Evolutionary conservation across 305 asterid species (phyloP), one percentile per base, ranked within the genome.

Genomic region (Rubia occidens): DNA sequence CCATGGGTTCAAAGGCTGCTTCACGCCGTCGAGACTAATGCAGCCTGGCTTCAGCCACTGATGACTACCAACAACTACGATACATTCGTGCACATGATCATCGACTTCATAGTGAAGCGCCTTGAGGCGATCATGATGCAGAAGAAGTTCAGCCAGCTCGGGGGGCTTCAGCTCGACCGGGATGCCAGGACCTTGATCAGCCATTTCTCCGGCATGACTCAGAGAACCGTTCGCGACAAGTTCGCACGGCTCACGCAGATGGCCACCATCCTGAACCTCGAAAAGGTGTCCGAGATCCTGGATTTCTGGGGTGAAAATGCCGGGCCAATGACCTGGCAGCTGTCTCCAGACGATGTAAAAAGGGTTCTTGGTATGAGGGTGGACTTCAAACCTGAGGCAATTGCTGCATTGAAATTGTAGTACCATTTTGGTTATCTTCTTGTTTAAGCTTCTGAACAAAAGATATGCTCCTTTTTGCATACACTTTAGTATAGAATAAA

Each of bases 241-340:
- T 89, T 89, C 64, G 82, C 96, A 18, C 90, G 98, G 61, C 85
- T 91, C 47, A 91, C 98, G 10, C 96, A 89, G 85, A 91, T 91
- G 98, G 98, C 98, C 53, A 89, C 95, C 44, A 87, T 91, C 72
- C 81, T 91, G 20, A 91, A 91, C 84, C 75, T 91, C 78, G 98
- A 89, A 79, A 91, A 89, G 73, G 98, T 92, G 35, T 89, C 93
- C 0, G 98, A 92, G 80, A 92, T 92, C 75, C 80, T 92, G 79
- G 98, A 92, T 80, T 92, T 92, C 89, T 89, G 98, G 98, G 95
- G 98, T 44, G 98, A 92, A 82, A 89, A 92, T 77, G 83, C 96
- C 5, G 96, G 96, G 75, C 96, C 96, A 67, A 88, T 92, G 96
- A 89, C 98, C 39, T 92, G 98, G 96, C 83, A 96, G 76, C 79